Conservation (phyloP, 2,329 filamentous ascomycete species). For the Ramularia endophylla region DNA sequence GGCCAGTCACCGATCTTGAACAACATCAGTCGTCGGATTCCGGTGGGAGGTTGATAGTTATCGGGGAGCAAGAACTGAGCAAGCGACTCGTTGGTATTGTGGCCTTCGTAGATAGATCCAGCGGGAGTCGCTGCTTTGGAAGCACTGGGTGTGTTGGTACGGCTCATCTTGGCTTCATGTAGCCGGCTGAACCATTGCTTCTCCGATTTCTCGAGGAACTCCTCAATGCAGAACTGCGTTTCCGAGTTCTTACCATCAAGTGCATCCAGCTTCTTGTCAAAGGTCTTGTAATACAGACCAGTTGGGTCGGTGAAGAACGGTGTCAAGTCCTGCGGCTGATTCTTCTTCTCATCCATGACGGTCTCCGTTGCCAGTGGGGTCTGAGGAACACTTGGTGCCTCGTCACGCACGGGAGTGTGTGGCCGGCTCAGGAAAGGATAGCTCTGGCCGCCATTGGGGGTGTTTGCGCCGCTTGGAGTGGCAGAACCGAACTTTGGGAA, state of each 20-base stretch:
- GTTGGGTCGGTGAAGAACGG: slow-evolving; percentile 62
- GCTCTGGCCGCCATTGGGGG: slow-evolving; percentile 16
- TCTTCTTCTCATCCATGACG: slow-evolving; percentile 55
- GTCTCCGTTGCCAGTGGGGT: slow-evolving; percentile 48
- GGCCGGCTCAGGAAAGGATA: slow-evolving; percentile 26
- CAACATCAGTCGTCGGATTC: slow-evolving; percentile 51
- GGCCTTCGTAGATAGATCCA: slow-evolving; percentile 38
- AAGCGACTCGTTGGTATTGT: slow-evolving; percentile 34
- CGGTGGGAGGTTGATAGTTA: slow-evolving; percentile 52
- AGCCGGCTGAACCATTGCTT: slow-evolving; percentile 61
- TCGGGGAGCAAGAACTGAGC: slow-evolving; percentile 53
- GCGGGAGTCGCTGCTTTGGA: slow-evolving; percentile 30
- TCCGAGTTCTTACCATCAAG: slow-evolving; percentile 54
- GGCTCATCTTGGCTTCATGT: slow-evolving; percentile 53
- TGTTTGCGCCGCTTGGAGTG: slow-evolving; percentile 17
- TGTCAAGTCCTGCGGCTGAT: slow-evolving; percentile 60
- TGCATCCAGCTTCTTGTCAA: slow-evolving; percentile 51
- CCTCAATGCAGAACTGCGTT: slow-evolving; percentile 56
- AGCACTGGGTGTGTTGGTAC: slow-evolving; percentile 32
- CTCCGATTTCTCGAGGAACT: slow-evolving; percentile 59
- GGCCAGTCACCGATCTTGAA: slow-evolving; percentile 59
- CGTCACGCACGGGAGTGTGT: slow-evolving; percentile 21
- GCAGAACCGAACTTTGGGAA: slow-evolving; percentile 15
- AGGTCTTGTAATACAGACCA: slow-evolving; percentile 55
- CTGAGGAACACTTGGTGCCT: slow-evolving; percentile 20